Percentiles rank a stretch among this genome's conserved stretches.
Evolutionary conservation across 1,284 basidiomycete genomes (phyloP).

Genomic region (Coniophora puteana): DNA sequence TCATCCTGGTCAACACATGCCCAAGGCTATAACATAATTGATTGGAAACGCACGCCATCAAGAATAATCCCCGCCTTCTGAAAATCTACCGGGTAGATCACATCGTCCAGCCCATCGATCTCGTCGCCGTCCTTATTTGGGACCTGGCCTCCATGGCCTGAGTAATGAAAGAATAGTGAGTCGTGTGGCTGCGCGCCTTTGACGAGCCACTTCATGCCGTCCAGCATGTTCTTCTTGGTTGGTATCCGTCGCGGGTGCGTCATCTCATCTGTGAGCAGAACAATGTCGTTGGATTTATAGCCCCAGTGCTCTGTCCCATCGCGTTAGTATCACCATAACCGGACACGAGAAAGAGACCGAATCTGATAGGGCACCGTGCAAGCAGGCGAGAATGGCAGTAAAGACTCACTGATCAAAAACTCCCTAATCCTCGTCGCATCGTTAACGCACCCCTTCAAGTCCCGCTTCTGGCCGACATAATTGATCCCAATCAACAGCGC

Average conservation of each 20-base stretch:
- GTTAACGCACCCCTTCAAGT: conserved; percentile 79
- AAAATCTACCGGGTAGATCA: conserved; percentile 76
- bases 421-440: conserved; percentile 70
- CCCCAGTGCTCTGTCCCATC: conserved; percentile 48
- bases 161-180: conserved; percentile 87
- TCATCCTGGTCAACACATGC: not conserved
- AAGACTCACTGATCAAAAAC: conserved; percentile 64
- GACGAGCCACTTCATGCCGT: conserved; percentile 88
- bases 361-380: not conserved
- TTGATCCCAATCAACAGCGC: conserved; percentile 87
- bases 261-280: conserved; percentile 76
- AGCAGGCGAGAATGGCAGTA: not conserved
- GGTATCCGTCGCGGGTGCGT: conserved; percentile 59
- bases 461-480: conserved; percentile 61
- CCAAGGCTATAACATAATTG: not conserved
- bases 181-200: conserved; percentile 70
- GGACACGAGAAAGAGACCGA: not conserved
- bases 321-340: conserved; percentile 2
- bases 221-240: conserved; percentile 76
- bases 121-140: conserved; percentile 69
- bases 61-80: conserved; percentile 64
- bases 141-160: conserved; percentile 84
- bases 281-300: conserved; percentile 71
- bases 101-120: conserved; percentile 66
- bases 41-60: conserved; percentile 63